Base-by-base conservation (phyloP, 1,139 yeast genomes). In the Saccharomyces pastorianus region DNA sequence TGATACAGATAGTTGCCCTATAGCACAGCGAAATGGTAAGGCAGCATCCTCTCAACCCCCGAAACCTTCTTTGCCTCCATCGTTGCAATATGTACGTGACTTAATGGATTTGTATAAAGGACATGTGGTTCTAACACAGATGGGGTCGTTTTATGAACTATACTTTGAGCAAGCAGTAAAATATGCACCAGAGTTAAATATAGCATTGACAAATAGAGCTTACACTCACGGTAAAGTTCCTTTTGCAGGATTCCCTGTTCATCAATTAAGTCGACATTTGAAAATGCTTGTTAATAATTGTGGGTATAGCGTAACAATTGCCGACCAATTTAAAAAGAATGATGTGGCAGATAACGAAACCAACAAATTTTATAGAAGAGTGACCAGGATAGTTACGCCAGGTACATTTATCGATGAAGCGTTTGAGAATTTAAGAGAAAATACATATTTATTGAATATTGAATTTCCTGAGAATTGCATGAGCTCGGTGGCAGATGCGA, bases 401-500 rank as follows among this genome's bases (percentile, higher is more conserved):
- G 99, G 99, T 1, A 93, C 98, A 0, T 78, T 93, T 51, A 80
- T 91, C 9, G 96, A 89, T 63, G 98, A 93, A 62, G 82, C 88
- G 0, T 85, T 91, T 59, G 74, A 93, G 61, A 86, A 90, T 64
- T 82, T 81, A 57, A 81, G 81, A 58, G 78, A 80, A 52, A 86
- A 87, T 61, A 89, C 90, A 64, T 90, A 77, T 65, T 72, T 91
- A 42, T 74, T 86, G 46, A 80, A 90, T 3, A 74, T 91, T 11
- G 77, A 80, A 5, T 75, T 86, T 49, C 87, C 89, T 0, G 74
- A 76, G 11, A 74, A 73, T 55, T 70, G 76, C 50, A 70, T 76
- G 48, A 66, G 68, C 38, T 71, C 73, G 17, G 72, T 78, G 0
- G 74, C 80, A 0, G 82, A 80, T 59, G 73, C 76, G 3, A 78